These are phyloP conservation scores for Agrocybe praecox DNA, from an alignment of 768 basidiomycete species.

Conservation along the genomic window DNA sequence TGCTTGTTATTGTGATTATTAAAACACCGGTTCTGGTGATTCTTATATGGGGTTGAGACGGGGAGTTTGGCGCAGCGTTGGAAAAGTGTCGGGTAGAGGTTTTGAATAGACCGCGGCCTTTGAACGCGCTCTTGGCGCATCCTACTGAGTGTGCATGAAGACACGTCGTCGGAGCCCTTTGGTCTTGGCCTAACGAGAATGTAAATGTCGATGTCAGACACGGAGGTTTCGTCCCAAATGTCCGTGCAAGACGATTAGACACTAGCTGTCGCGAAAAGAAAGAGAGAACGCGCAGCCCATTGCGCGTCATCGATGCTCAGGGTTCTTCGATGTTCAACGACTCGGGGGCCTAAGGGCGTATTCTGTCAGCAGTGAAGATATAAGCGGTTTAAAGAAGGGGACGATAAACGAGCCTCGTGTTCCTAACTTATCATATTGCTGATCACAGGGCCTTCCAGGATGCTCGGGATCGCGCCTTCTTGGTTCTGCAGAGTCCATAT, in stretches of 20 bases:
- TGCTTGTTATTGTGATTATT: background rate
- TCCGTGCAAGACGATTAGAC: background rate
- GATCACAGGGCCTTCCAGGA: constrained; percentile 1
- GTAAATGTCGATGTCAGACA: background rate
- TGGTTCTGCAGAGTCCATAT: background rate
- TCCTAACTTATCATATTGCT: background rate
- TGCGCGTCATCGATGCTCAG: background rate
- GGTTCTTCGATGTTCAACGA: background rate
- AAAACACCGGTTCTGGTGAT: background rate
- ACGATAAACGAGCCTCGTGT: constrained; percentile 1
- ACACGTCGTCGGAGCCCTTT: background rate
- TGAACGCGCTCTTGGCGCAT: background rate
- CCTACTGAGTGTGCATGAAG: background rate
- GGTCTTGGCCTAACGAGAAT: background rate
- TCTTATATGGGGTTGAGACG: background rate
- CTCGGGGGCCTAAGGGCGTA: too few species aligned
- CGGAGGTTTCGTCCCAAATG: background rate
- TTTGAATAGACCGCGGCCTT: background rate
- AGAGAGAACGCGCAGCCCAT: background rate
- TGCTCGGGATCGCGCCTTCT: background rate
- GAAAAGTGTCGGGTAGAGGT: background rate
- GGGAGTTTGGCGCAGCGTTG: background rate
- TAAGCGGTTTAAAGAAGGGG: too few species aligned
- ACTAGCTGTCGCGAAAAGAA: background rate
- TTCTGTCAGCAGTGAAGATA: too few species aligned